Evolutionary conservation across 352 stramenopile species (phyloP).

Genomic region (Globisporangium alternatum): DNA sequence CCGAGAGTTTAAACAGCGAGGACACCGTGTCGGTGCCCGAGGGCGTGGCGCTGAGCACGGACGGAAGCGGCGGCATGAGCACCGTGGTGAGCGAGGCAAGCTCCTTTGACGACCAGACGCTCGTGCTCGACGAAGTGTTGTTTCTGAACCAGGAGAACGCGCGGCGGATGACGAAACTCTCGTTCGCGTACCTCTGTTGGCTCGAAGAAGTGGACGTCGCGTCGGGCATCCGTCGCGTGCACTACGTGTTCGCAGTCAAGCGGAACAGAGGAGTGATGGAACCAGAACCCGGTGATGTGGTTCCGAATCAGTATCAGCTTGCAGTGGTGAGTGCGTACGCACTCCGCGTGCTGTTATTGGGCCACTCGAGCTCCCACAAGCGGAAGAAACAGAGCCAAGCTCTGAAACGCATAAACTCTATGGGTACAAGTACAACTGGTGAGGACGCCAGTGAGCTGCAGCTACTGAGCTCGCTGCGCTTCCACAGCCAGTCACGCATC

Average conservation of each 20-base stretch:
- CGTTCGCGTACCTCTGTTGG: conserved; percentile 60
- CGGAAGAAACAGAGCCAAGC: background rate
- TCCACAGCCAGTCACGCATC: conserved; percentile 69
- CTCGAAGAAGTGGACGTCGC: conserved; percentile 72
- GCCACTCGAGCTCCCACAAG: conserved; percentile 13
- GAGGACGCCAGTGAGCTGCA: conserved; percentile 20
- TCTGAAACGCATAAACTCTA: background rate
- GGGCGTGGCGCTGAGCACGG: conserved; percentile 33
- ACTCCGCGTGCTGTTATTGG: conserved; percentile 42
- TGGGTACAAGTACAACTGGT: background rate
- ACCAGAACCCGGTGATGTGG: conserved; percentile 17
- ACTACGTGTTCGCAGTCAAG: conserved; percentile 59
- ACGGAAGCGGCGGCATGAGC: conserved; percentile 27
- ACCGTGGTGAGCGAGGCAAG: conserved; percentile 52
- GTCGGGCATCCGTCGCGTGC: conserved; percentile 53
- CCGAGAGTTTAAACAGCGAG: conserved; percentile 14
- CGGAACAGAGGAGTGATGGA: conserved; percentile 14
- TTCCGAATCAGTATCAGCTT: conserved; percentile 23
- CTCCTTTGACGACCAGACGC: conserved; percentile 34
- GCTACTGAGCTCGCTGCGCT: conserved; percentile 36
- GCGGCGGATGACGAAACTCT: conserved; percentile 34
- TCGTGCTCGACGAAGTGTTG: conserved; percentile 26
- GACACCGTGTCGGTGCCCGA: conserved; percentile 5
- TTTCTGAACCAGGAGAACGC: conserved; percentile 49
- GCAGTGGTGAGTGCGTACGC: conserved; percentile 67